phyloP scores from a whole-genome alignment of 1,284 basidiomycete genomes.

The Irpex rosettiformis region DNA sequence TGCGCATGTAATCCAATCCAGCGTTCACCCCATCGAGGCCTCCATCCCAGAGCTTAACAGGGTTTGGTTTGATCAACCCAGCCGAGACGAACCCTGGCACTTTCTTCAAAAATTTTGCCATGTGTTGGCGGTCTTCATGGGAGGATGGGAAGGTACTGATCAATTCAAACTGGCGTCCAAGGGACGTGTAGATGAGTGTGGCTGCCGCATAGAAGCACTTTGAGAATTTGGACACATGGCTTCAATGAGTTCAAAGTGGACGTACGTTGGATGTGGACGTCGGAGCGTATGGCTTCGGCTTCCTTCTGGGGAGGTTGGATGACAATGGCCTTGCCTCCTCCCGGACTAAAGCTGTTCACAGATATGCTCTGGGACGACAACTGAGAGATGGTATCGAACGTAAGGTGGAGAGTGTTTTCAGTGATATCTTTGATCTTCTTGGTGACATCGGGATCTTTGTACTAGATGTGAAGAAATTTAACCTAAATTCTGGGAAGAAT shows the following conservation, averaged over 20 bases:
- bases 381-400: conserved; percentile 21
- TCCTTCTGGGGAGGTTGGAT: neutral
- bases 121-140: neutral
- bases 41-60: neutral
- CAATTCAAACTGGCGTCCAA: neutral
- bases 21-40: neutral
- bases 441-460: neutral
- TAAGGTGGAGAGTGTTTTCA: conserved; percentile 18
- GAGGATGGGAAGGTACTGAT: neutral
- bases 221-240: conserved; percentile 18
- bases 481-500: neutral
- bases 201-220: conserved; percentile 11
- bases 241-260: neutral
- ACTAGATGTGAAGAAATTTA: neutral
- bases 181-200: neutral
- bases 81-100: neutral
- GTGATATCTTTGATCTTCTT: conserved; percentile 23
- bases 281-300: neutral
- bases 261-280: neutral
- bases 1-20: neutral
- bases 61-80: conserved; percentile 3
- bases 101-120: neutral
- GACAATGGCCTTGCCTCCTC: neutral
- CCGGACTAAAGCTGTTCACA: conserved; percentile 11
- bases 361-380: conserved; percentile 17